These are phyloP conservation scores for Ricinus communis DNA, from an alignment of 345 rosid species.

Conservation along the genomic window DNA sequence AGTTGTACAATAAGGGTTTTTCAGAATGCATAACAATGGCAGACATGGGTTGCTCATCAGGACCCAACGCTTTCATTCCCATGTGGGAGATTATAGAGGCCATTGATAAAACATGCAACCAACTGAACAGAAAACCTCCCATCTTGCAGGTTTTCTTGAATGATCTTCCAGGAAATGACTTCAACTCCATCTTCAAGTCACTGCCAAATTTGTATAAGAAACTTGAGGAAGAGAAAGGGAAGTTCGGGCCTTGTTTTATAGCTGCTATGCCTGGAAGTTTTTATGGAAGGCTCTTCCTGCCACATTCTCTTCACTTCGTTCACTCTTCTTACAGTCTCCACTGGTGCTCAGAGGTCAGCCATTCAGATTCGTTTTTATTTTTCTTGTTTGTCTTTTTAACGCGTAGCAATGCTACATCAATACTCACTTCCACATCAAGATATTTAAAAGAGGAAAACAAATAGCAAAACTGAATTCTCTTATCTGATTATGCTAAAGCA, in stretches of 20 bases:
- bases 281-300: slow-evolving; percentile 27
- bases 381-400: too few relatives aligned
- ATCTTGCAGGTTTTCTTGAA: slow-evolving; percentile 39
- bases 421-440: too few relatives aligned
- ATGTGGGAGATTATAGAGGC: slow-evolving; percentile 16
- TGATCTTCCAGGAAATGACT: slow-evolving; percentile 50
- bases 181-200: slow-evolving; percentile 38
- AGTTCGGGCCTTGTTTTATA: slow-evolving; percentile 16
- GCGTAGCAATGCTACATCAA: too few relatives aligned
- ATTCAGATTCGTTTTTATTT: not conserved
- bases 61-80: slow-evolving; percentile 39
- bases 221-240: slow-evolving; percentile 4
- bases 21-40: slow-evolving; percentile 8
- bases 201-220: slow-evolving; percentile 21
- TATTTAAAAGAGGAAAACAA: too few relatives aligned
- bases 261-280: slow-evolving; percentile 25
- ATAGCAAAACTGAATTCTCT: too few relatives aligned
- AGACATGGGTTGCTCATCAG: slow-evolving; percentile 55
- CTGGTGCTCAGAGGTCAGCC: slow-evolving; percentile 13
- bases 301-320: slow-evolving; percentile 20
- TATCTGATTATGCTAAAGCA: too few relatives aligned
- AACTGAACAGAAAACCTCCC: slow-evolving; percentile 17
- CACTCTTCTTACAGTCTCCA: slow-evolving; percentile 28
- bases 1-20: not conserved
- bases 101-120: slow-evolving; percentile 9